Evolutionary conservation across 1,284 basidiomycete species (phyloP), one percentile per base, ranked within the genome.

Genomic region (Trichosporon faecale): DNA sequence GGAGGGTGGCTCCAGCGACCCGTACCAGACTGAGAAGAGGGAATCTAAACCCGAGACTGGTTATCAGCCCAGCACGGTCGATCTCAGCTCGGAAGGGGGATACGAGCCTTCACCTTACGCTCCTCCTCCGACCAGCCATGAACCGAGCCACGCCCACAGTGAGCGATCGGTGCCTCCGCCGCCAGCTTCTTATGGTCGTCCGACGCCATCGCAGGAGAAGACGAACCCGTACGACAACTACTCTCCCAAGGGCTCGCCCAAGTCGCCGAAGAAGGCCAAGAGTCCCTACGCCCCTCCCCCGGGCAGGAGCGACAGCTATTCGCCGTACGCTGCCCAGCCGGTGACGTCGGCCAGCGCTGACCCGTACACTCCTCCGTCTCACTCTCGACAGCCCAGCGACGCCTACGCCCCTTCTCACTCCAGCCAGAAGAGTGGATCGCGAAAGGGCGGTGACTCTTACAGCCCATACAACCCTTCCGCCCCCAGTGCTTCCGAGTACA

Each of bases 71-170:
- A 33, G 25, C 18, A 52, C 49, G 9, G 49, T 52, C 49, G 49
- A 52, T 21, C 49, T 52, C 5, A 21, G 21, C 3, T 46, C 40
- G 0, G 57, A 61, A 12, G 57, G 16, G 11, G 60, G 68, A 2
- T 69, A 69, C 65, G 65, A 66, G 65, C 68, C 68, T 3, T 25
- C 65, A 2, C 60, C 68, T 11, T 66, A 63, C 46, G 31, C 18
- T 8, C 57, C 40, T 18, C 21, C 40, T 9, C 21, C 29, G 7
- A 21, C 68, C 12, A 27, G 64, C 27, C 66, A 64, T 3, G 61
- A 70, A 21, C 57, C 68, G 7, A 6, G 37, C 1, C 55, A 37
- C 2, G 46, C 55, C 29, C 40, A 33, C 16, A 31, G 37, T 12
- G 12, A 55, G 25, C 21, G 52, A 11, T 57, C 55, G 8, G 57